Evolutionary conservation across 164 flowering plant genomes (phyloP), one percentile per base, ranked within the genome.

Genomic region (Berberis thunbergii): DNA sequence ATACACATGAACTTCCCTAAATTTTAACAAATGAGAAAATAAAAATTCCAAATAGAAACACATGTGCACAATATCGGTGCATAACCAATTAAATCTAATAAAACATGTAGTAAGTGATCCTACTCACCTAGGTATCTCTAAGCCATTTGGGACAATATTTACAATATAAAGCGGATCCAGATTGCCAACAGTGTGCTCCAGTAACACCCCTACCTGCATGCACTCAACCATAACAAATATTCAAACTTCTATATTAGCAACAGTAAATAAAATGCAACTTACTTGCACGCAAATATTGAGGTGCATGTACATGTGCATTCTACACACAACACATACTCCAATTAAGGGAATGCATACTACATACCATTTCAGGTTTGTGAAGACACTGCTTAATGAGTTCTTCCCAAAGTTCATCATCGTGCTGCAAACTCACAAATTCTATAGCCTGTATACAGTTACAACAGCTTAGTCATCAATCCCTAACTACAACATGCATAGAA

Each of bases 351-450:
- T 26, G 26, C 26, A 46, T 38, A 43, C 54, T 44, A 11, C 55
- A 41, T 86, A 95, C 99, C 99, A 95, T 95, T 80, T 95, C 96
- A 59, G 99, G 89, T 65, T 85, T 89, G 73, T 87, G 59, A 44
- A 91, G 80, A 61, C 97, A 87, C 72, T 89, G 97, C 66, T 76
- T 85, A 56, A 95, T 86, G 65, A 95, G 74, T 73, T 95, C 99
- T 84, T 91, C 96, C 99, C 99, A 91, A n/a, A 95, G 91, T 43
- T 95, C 97, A 75, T 95, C 97, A 74, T 95, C 97, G 63, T 95
- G 95, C 71, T 95, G 97, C 85, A 80, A 73, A 38, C 77, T 83
- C 54, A 88, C 97, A 76, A 95, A 95, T 62, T 95, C 97, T 70
- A 95, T 82, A 60, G 99, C 99, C 97, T 95, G 89, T 67, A 69